phyloP scores from a whole-genome alignment of 345 rosid species.

The Stellera chamaejasme region DNA sequence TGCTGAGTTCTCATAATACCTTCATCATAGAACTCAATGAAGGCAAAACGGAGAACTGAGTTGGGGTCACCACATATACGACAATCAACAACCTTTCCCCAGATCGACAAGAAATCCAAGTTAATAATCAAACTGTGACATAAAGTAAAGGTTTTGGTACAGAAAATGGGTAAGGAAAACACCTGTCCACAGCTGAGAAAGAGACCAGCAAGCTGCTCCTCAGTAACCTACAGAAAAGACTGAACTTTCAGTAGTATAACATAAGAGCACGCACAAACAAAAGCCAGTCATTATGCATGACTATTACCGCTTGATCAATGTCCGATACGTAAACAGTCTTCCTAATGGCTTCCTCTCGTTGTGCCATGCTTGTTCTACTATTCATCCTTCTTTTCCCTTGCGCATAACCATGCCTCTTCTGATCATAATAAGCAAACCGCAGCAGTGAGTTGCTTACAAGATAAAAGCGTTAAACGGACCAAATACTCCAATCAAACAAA shows the following conservation, averaged over 20 bases:
- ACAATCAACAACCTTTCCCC: slow-evolving; percentile 65
- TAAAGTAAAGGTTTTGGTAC: neutral
- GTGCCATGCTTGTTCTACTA: slow-evolving; percentile 76
- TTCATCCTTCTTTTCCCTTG: slow-evolving; percentile 81
- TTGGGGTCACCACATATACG: slow-evolving; percentile 96
- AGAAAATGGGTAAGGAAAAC: slow-evolving; percentile 7
- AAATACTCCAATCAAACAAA: slow-evolving; percentile 2
- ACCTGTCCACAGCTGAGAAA: slow-evolving; percentile 82
- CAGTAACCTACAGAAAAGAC: slow-evolving; percentile 52
- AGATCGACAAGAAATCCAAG: slow-evolving; percentile 5
- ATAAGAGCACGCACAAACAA: slow-evolving; percentile 11
- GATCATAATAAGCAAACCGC: slow-evolving; percentile 8
- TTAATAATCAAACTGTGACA: neutral
- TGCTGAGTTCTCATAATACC: slow-evolving; percentile 38
- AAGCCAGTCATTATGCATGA: neutral
- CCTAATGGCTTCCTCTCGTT: slow-evolving; percentile 81
- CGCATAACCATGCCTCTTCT: slow-evolving; percentile 61
- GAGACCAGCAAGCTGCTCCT: slow-evolving; percentile 88
- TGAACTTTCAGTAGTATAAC: slow-evolving; percentile 4
- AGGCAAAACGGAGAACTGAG: slow-evolving; percentile 91
- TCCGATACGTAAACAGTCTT: slow-evolving; percentile 83
- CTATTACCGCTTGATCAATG: slow-evolving; percentile 61
- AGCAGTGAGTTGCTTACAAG: neutral
- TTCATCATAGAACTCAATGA: slow-evolving; percentile 88
- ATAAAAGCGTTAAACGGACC: slow-evolving; percentile 1